Evolutionary conservation across 495 filamentous ascomycete species (phyloP).

Genomic region (Aspergillus carlsbadensis): DNA sequence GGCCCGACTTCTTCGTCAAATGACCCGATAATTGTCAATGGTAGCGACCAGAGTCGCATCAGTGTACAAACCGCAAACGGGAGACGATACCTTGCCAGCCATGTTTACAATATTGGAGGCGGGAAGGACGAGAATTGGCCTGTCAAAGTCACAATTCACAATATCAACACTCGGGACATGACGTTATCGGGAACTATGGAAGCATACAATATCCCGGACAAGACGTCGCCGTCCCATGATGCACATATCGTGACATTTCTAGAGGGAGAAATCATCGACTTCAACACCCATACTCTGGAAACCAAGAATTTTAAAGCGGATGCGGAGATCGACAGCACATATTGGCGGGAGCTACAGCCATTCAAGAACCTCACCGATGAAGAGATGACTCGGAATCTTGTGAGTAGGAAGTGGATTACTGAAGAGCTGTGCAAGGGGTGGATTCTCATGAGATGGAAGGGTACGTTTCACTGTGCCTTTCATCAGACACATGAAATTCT

Average conservation of each 20-base stretch:
- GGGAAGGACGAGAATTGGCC: slow-evolving; percentile 64
- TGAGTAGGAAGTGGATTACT: slow-evolving; percentile 57
- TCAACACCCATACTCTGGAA: slow-evolving; percentile 64
- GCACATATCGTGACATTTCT: slow-evolving; percentile 70
- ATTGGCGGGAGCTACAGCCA: slow-evolving; percentile 70
- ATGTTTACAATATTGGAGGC: slow-evolving; percentile 24
- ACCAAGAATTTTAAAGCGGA: slow-evolving; percentile 66
- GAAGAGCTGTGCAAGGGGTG: slow-evolving; percentile 55
- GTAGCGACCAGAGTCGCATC: slow-evolving; percentile 34
- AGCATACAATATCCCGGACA: slow-evolving; percentile 71
- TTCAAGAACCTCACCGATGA: slow-evolving; percentile 59
- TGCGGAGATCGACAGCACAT: slow-evolving; percentile 60
- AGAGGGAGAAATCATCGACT: slow-evolving; percentile 77
- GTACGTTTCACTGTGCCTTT: slow-evolving; percentile 32
- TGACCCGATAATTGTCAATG: slow-evolving; percentile 43
- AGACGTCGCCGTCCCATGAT: slow-evolving; percentile 50
- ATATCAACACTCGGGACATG: slow-evolving; percentile 62
- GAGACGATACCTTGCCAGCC: slow-evolving; percentile 40
- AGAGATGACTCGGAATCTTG: slow-evolving; percentile 56
- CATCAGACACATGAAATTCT: not conserved
- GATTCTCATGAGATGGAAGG: slow-evolving; percentile 81
- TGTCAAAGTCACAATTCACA: slow-evolving; percentile 70
- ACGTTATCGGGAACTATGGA: slow-evolving; percentile 76
- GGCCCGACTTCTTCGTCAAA: slow-evolving; percentile 26
- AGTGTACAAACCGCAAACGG: slow-evolving; percentile 32